Evolutionary conservation across 345 rosid species (phyloP), one percentile per base, ranked within the genome.

Genomic region (Linum lewisii): DNA sequence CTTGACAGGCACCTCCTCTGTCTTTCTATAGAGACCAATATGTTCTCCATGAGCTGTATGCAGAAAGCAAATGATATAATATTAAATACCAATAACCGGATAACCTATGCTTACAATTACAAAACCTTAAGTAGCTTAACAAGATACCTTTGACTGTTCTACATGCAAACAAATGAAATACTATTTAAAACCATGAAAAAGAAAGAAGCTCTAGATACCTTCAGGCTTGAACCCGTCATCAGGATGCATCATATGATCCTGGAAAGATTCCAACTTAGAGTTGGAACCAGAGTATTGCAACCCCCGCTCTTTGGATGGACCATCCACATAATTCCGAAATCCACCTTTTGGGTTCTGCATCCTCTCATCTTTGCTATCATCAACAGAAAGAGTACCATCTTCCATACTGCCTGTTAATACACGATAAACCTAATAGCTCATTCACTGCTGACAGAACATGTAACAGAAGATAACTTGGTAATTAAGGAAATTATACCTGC

Each of bases 331-430:
- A 57, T 70, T 71, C 49, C 66, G 71, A 73, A 57, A 37, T 34
- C 65, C 54, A 26, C 57, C 74, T 64, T 77, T 85, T 50, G 73
- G 50, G 60, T 53, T 69, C 51, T n/a, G n/a, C n/a, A n/a, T n/a
- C n/a, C n/a, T n/a, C n/a, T n/a, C n/a, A n/a, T n/a, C n/a, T n/a
- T n/a, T n/a, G n/a, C n/a, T n/a, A n/a, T 77, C 80, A 63, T 84
- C 84, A 70, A 64, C 52, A 63, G 80, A 57, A n/a, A n/a, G n/a
- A n/a, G 72, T 57, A 24, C 74, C 54, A 74, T 87, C 95, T 65
- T 87, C 96, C 62, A 77, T 84, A 71, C 84, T 75, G 53, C 82
- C 99, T 81, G 85, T 72, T 64, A 56, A 73, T 71, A 72, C 67
- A 70, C 66, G 65, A 36, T 62, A 77, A n/a, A 67, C 72, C 60